A percentile compares a stretch with the other conserved stretches of the same genome.
Conservation (phyloP, 1,284 basidiomycete species). For the Leccinum huronense region DNA sequence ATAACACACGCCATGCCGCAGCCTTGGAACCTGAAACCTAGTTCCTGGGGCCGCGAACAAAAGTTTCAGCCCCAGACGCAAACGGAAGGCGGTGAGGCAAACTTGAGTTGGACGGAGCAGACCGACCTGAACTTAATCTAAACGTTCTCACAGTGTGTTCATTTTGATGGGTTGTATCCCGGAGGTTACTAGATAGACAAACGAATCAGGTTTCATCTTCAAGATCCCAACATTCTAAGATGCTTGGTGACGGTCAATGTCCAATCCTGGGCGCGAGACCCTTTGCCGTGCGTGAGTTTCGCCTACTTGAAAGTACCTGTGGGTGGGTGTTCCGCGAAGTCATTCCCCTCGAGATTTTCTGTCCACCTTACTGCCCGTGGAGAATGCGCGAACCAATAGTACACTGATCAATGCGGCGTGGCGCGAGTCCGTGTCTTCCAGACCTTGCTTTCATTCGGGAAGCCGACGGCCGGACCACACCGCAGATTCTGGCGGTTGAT, state of each 20-base stretch:
- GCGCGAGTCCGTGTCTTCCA: neutral
- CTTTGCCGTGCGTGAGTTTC: neutral
- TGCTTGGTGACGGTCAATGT: neutral
- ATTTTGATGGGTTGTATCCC: slow-evolving; percentile 1
- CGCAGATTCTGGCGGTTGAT: neutral
- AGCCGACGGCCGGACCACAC: neutral
- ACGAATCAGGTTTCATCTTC: neutral
- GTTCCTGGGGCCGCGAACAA: neutral
- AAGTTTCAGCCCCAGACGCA: neutral
- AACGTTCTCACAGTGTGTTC: neutral
- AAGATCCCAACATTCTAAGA: neutral
- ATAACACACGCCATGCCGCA: neutral
- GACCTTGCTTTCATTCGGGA: neutral
- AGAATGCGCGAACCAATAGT: neutral
- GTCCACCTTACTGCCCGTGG: neutral
- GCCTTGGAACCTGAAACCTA: neutral
- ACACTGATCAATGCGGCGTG: neutral
- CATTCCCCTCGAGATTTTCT: neutral
- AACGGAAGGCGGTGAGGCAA: slow-evolving; percentile 8
- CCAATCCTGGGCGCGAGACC: neutral
- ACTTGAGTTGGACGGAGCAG: neutral
- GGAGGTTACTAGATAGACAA: neutral
- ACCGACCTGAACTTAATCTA: slow-evolving; percentile 12
- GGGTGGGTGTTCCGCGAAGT: neutral
- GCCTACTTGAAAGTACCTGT: neutral